Evolutionary conservation across 2,329 filamentous ascomycete species (phyloP), one percentile per base, ranked within the genome.

Genomic region (Monosporascus sp.): DNA sequence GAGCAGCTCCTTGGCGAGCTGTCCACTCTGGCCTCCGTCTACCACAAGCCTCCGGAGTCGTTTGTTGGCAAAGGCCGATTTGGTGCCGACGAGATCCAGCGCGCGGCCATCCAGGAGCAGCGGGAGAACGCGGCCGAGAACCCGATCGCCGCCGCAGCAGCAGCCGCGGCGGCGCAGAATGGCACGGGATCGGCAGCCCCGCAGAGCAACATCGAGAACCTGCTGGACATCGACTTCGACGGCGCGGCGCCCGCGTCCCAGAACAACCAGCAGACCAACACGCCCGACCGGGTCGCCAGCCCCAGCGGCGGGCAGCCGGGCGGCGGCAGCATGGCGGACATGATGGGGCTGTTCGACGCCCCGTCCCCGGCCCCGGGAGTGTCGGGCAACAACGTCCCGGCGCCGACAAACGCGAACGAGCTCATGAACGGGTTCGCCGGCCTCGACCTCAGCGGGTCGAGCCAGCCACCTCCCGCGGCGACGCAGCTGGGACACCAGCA

Each of bases 11-110:
- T 99, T 8, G 80, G 81, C 9, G 93, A 99, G 70, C 83, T 99
- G 35, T 97, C 93, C 14, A 97, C 94, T 9, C 82, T 99, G 31
- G 91, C 94, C 7, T 97, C 93, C 1, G 94, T 99, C 22, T 99
- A 99, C 74, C 94, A 99, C 82, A 97, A 96, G 75, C 92, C 92
- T 8, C 92, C 94, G 45, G 90, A 96, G 79, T 91, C 93, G n/a
- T 99, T 99, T 71, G 87, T 99, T 53, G 94, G 94, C 61, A 91
- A 96, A 72, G 94, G 94, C 43, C 86, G 93, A 45, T 97, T 90
- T 62, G 94, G 93, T 38, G 92, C 94, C 48, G 92, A 96, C 70
- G 91, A 90, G 55, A 90, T 99, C 65, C 94, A 97, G 72, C 87
- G 88, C 60, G 93, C 93, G 49, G 94, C 94, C 55, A 96, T 99